These are phyloP conservation scores for Calonectria hawksworthii DNA, from an alignment of 2,329 filamentous ascomycete species.

Conservation along the genomic window DNA sequence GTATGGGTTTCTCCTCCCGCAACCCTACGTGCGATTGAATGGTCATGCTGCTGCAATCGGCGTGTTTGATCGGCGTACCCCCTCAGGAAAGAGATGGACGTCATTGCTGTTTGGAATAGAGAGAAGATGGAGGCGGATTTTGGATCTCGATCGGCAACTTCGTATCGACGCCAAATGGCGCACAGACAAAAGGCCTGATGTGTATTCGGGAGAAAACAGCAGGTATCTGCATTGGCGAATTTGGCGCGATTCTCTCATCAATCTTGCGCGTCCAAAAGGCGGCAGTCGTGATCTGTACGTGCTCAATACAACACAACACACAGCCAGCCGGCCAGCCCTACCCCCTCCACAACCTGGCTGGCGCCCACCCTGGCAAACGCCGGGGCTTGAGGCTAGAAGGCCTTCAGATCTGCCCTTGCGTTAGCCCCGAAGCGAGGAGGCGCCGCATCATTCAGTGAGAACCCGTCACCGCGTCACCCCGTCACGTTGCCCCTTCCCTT, in stretches of 20 bases:
- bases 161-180: not conserved
- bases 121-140: not conserved
- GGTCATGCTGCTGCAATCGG: not conserved
- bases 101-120: constrained; percentile 1
- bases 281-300: not conserved
- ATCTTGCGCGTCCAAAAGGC: not conserved
- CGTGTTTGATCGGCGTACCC: constrained; percentile 4
- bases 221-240: not conserved
- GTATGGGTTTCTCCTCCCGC: not conserved
- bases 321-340: not conserved
- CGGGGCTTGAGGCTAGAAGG: constrained; percentile 18
- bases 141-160: constrained; percentile 9
- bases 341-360: not conserved
- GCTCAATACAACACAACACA: not conserved
- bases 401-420: constrained; percentile 20
- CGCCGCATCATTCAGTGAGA: constrained; percentile 12
- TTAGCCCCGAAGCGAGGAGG: constrained; percentile 13
- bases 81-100: constrained; percentile 1
- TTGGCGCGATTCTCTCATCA: not conserved
- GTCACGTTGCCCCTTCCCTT: not conserved
- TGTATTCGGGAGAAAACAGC: not conserved
- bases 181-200: not conserved
- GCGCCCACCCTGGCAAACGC: not conserved
- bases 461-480: not conserved
- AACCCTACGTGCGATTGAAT: not conserved